These are phyloP conservation scores for Rhynchosporium agropyri DNA, from an alignment of 2,329 filamentous ascomycete genomes.

Conservation along the genomic window DNA sequence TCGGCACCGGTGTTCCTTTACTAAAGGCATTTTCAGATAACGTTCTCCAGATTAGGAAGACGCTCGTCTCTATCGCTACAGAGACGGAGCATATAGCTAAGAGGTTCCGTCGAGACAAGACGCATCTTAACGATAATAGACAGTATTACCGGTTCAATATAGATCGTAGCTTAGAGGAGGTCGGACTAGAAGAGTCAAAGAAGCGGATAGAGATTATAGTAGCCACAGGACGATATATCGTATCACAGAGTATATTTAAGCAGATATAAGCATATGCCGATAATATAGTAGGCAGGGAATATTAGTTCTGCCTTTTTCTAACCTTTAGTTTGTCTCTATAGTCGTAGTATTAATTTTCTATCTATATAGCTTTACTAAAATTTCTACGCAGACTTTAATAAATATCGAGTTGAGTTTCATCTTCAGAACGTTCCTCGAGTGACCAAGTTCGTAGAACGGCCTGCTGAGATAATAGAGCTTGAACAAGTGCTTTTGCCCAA, in stretches of 20 bases:
- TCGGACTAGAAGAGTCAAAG: conserved; percentile 46
- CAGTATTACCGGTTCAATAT: conserved; percentile 52
- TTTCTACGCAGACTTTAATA: conserved; percentile 22
- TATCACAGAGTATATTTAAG: conserved; percentile 36
- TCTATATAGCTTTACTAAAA: conserved; percentile 12
- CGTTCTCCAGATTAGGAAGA: conserved; percentile 39
- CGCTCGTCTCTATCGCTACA: conserved; percentile 39
- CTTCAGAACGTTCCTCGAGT: conserved; percentile 28
- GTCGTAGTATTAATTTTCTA: conserved; percentile 2
- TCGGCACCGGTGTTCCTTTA: conserved; percentile 45
- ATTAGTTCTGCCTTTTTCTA: conserved; percentile 27
- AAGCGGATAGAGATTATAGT: conserved; percentile 41
- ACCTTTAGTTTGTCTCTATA: background rate
- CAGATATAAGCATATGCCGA: conserved; percentile 30
- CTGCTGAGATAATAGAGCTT: conserved; percentile 24
- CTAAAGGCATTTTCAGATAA: conserved; percentile 39
- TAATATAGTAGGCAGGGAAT: conserved; percentile 30
- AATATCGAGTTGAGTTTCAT: conserved; percentile 27
- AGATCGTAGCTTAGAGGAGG: conserved; percentile 45
- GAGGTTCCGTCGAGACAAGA: conserved; percentile 43
- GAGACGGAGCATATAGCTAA: conserved; percentile 47
- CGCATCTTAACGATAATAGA: conserved; percentile 40
- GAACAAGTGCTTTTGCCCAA: conserved; percentile 29
- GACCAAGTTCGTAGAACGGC: conserved; percentile 24
- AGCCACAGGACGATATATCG: conserved; percentile 36